A percentile compares a stretch with the other conserved stretches of the same genome.
phyloP scores from a whole-genome alignment of 305 asterid species.

The Rubia balearica region DNA sequence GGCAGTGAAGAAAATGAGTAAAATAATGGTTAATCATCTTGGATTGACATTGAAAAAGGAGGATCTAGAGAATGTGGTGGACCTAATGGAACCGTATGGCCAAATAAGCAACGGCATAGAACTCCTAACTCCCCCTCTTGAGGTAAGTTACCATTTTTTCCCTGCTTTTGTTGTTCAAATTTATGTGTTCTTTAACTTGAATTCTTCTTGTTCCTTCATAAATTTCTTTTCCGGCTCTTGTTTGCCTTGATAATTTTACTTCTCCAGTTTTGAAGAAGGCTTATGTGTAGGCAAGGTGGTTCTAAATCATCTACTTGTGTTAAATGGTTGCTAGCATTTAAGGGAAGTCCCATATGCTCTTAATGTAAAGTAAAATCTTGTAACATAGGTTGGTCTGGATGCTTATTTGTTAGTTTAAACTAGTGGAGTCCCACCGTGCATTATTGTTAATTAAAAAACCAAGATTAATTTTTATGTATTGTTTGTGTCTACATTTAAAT shows the following conservation, averaged over 20 bases:
- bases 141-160: slow-evolving; percentile 42
- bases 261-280: background rate
- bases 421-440: too few species aligned
- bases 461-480: too few species aligned
- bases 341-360: background rate
- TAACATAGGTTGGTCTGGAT: background rate
- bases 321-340: background rate
- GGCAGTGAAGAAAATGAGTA: slow-evolving; percentile 46
- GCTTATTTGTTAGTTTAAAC: background rate
- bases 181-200: background rate
- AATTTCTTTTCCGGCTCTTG: background rate
- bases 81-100: slow-evolving; percentile 96
- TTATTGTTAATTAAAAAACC: too few species aligned
- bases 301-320: background rate
- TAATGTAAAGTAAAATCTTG: background rate
- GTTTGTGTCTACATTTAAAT: too few species aligned
- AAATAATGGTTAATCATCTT: slow-evolving; percentile 76
- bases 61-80: slow-evolving; percentile 88
- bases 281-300: background rate
- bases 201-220: background rate
- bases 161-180: background rate
- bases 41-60: slow-evolving; percentile 74
- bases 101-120: slow-evolving; percentile 78
- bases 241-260: background rate
- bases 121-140: slow-evolving; percentile 68